These are phyloP conservation scores for Piloderma croceum DNA, from an alignment of 768 basidiomycete genomes.

Conservation along the genomic window DNA sequence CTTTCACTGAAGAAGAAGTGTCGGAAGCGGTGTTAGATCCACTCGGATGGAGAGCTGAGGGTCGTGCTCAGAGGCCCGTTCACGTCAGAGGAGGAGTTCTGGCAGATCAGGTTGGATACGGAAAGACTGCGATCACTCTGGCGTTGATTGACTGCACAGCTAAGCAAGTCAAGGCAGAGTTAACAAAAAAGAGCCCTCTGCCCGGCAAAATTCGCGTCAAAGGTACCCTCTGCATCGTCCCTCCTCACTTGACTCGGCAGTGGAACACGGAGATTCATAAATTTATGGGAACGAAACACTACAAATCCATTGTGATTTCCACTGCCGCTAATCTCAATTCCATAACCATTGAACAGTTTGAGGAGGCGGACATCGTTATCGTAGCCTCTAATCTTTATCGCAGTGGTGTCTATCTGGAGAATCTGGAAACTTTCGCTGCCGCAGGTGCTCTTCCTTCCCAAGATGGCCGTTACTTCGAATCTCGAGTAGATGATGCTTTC, in stretches of 20 bases:
- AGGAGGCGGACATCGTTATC: slow-evolving; percentile 81
- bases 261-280: slow-evolving; percentile 85
- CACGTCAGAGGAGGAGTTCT: slow-evolving; percentile 83
- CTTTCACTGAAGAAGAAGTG: slow-evolving; percentile 92
- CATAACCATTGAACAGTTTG: slow-evolving; percentile 64
- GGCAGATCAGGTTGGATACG: slow-evolving; percentile 95
- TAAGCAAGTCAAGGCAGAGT: slow-evolving; percentile 52
- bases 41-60: slow-evolving; percentile 93
- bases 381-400: slow-evolving; percentile 85
- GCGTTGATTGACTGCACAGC: slow-evolving; percentile 76
- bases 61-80: slow-evolving; percentile 73
- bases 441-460: slow-evolving; percentile 65
- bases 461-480: slow-evolving; percentile 86
- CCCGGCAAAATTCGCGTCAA: slow-evolving; percentile 69
- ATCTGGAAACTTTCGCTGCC: slow-evolving; percentile 65
- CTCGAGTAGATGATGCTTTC: slow-evolving; percentile 63
- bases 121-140: slow-evolving; percentile 93
- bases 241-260: slow-evolving; percentile 84
- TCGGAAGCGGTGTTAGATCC: slow-evolving; percentile 83
- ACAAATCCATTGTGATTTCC: slow-evolving; percentile 53
- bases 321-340: slow-evolving; percentile 69
- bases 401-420: slow-evolving; percentile 69
- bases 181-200: slow-evolving; percentile 40
- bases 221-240: slow-evolving; percentile 81
- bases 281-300: slow-evolving; percentile 53